Conservation (phyloP, 768 basidiomycete species). For the Naganishia vishniacii region DNA sequence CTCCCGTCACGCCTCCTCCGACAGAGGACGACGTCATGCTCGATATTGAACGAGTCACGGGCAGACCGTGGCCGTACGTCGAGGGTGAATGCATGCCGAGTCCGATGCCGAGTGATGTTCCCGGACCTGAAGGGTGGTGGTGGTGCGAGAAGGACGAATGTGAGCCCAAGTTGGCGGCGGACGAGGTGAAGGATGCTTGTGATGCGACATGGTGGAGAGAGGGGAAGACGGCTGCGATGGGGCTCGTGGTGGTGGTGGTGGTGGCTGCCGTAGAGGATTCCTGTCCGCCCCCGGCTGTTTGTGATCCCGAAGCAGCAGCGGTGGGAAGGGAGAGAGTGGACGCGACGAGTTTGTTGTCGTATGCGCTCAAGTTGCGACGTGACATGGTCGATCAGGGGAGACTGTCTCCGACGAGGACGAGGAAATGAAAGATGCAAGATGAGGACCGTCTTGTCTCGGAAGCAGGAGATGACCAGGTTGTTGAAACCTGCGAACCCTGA, state of each 20-base stretch:
- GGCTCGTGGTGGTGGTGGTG: constrained; percentile 32
- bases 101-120: neutral
- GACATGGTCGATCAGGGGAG: neutral
- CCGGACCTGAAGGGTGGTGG: too few relatives aligned
- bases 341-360: constrained; percentile 43
- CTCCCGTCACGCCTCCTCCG: neutral
- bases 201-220: constrained; percentile 34
- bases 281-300: neutral
- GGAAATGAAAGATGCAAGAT: neutral
- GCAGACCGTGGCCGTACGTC: neutral
- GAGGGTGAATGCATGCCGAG: neutral
- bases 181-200: constrained; percentile 10
- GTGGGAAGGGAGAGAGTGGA: neutral
- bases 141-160: too few relatives aligned
- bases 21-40: neutral
- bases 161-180: too few relatives aligned
- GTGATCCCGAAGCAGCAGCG: neutral
- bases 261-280: neutral
- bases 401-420: too few relatives aligned
- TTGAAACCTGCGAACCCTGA: too few relatives aligned
- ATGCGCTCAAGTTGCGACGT: constrained; percentile 31
- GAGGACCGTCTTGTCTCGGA: neutral
- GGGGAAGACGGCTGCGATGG: constrained; percentile 39
- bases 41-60: neutral
- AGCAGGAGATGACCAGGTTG: neutral